Base-by-base conservation (phyloP, 2,329 filamentous ascomycete genomes). In the Cryphonectria naterciae region DNA sequence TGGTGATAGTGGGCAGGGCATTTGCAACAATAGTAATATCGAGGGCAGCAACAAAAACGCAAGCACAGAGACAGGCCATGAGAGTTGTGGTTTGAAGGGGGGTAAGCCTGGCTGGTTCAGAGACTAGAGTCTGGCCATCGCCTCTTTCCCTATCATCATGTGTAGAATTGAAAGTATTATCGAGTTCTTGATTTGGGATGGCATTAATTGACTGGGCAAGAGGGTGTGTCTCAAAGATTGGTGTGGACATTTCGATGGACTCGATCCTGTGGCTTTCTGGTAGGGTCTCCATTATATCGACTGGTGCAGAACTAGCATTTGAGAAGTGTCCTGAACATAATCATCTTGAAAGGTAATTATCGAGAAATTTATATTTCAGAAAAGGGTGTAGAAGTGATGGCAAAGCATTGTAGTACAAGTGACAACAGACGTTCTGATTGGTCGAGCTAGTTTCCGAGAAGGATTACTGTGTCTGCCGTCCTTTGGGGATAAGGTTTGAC, bases 11-110 rank as follows among this genome's bases (percentile, higher is more conserved):
- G 0, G 91, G 90, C 6, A 92, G 84, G 7, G 90, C 89, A 0
- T 90, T 92, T 15, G 91, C 86, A 74, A 93, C 84, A 77, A 92
- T 91, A 41, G 89, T 91, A 67, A 85, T 81, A 75, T 88, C 86
- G 67, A 88, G 81, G 0, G 86, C 86, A 1, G 86, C 86, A 46
- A 88, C 81, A 77, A 88, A 87, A 25, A 88, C 74, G 39, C 71
- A 71, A 56, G 74, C 72, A 70, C 73, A 52, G 46, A 66, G 41
- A 13, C 32, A 61, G 15, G 17, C 15, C 58, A 61, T 61, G 22
- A 61, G 32, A 37, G 39, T 35, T 22, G 58, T 61, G 32, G 25
- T 61, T 37, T 61, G 32, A 37, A 61, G 7, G 4, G 35, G 19
- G 32, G 32, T 17, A 17, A 37, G 4, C 6, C 7, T 19, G n/a